Base-by-base conservation (phyloP, 768 basidiomycete genomes). In the Lentinula boryana region DNA sequence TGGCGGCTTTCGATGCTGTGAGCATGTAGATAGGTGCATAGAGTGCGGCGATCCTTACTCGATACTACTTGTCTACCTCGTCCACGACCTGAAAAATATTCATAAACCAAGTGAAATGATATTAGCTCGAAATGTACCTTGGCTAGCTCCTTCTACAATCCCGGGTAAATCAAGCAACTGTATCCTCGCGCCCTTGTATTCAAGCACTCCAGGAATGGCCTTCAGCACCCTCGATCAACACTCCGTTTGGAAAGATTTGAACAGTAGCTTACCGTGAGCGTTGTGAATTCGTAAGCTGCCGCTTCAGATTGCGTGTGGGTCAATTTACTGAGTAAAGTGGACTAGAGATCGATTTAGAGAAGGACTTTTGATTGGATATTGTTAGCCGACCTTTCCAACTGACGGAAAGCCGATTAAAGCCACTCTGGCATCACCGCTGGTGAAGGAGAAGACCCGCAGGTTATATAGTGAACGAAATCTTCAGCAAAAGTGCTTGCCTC, bases 201-300 rank as follows among this genome's bases (percentile, higher is more conserved):
- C 95, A 16, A 98, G 85, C 3, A 98, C 97, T 53, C 97, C 97
- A 38, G 97, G 96, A 63, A 99, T 98, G 9, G 97, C 96, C 86
- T 92, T 48, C 9, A 6, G 21, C 13, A 46, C 52, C 59, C 65
- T 41, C 41, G 49, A 23, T 51, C 16, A 56, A n/a, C 44, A 49
- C 40, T 38, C 41, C 40, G 18, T 27, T 27, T 3, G 21, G 23
- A 18, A 54, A 13, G 13, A 49, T 41, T 18, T 32, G 32, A 32
- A 10, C 21, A 9, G 13, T 46, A 44, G 33, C 81, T 65, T 67
- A 89, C 91, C 9, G 91, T 92, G 35, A 96, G 81, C 3, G 93
- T 96, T 2, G 95, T 97, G 74, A 97, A 98, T 71, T 98, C 95
- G 69, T 97, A 98, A 10, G 93, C 91, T 13, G 95, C 97, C 0